Percentiles rank a stretch among this genome's conserved stretches.
Evolutionary conservation across 2,329 filamentous ascomycete species (phyloP).

Genomic region (Penicillium sp.): DNA sequence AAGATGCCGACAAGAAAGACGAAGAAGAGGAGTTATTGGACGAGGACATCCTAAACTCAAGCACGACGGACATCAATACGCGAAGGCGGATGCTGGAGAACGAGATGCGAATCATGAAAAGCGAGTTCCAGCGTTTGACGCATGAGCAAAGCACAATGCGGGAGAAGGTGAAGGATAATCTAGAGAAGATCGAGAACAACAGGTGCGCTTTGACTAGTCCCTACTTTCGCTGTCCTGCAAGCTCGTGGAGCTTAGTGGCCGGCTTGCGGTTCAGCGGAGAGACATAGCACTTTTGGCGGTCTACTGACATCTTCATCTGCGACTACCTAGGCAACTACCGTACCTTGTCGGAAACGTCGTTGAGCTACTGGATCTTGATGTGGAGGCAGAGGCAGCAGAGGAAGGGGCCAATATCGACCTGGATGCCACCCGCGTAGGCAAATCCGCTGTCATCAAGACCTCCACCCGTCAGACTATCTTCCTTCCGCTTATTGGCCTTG

Average conservation of each 20-base stretch:
- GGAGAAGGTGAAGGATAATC: constrained; percentile 98
- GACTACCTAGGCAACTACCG: constrained; percentile 72
- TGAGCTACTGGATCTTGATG: constrained; percentile 92
- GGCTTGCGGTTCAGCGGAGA: neutral
- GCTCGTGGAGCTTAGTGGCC: constrained; percentile 18
- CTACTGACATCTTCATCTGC: constrained; percentile 13
- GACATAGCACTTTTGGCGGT: neutral
- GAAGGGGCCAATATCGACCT: constrained; percentile 98
- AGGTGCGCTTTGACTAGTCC: constrained; percentile 53
- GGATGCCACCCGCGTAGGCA: constrained; percentile 92
- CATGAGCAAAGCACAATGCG: constrained; percentile 96
- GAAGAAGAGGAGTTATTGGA: constrained; percentile 80
- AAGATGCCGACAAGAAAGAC: constrained; percentile 68
- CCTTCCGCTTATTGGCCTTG: constrained; percentile 90
- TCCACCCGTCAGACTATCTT: constrained; percentile 98
- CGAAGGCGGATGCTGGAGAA: constrained; percentile 91
- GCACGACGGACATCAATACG: constrained; percentile 91
- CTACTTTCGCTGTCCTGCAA: neutral
- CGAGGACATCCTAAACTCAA: constrained; percentile 86
- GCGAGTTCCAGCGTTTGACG: constrained; percentile 86
- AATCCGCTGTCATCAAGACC: constrained; percentile 98
- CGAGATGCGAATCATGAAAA: constrained; percentile 97
- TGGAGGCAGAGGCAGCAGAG: constrained; percentile 90
- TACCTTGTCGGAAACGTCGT: constrained; percentile 99
- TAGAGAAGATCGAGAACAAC: constrained; percentile 99